These are phyloP conservation scores for Castanea mollissima DNA, from an alignment of 306 rosid genomes.

Conservation along the genomic window DNA sequence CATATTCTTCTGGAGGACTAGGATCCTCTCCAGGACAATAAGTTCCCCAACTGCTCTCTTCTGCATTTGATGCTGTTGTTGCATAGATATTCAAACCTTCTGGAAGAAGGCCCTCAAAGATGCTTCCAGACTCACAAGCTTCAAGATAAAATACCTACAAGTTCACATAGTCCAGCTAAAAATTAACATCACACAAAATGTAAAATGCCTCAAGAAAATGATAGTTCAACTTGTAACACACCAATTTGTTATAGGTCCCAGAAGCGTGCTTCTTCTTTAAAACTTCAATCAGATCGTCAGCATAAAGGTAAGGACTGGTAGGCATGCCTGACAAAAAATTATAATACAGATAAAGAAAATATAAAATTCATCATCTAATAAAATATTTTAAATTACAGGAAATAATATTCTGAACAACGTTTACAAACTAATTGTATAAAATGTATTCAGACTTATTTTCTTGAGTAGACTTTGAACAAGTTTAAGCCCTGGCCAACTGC, in stretches of 20 bases:
- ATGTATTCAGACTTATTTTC: neutral
- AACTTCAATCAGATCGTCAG: constrained; percentile 60
- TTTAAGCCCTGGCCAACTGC: neutral
- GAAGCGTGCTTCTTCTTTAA: constrained; percentile 74
- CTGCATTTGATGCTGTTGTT: constrained; percentile 85
- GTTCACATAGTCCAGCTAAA: constrained; percentile 12
- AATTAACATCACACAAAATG: neutral
- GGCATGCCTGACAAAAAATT: constrained; percentile 66
- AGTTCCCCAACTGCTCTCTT: constrained; percentile 95
- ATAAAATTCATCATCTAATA: neutral
- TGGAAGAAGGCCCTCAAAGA: constrained; percentile 91
- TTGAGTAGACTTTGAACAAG: neutral
- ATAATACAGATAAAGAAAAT: neutral
- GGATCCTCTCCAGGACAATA: constrained; percentile 88
- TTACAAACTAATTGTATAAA: neutral
- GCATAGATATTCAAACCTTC: constrained; percentile 79
- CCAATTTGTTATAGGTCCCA: constrained; percentile 77
- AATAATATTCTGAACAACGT: neutral
- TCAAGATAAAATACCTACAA: constrained; percentile 89
- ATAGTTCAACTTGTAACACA: constrained; percentile 31
- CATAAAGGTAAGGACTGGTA: constrained; percentile 63
- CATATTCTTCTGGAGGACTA: constrained; percentile 83
- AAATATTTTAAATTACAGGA: neutral
- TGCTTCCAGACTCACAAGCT: constrained; percentile 97
- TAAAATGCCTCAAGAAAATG: constrained; percentile 12